phyloP scores from a whole-genome alignment of 176 grass and related monocot genomes.

The Triticum turgidum region DNA sequence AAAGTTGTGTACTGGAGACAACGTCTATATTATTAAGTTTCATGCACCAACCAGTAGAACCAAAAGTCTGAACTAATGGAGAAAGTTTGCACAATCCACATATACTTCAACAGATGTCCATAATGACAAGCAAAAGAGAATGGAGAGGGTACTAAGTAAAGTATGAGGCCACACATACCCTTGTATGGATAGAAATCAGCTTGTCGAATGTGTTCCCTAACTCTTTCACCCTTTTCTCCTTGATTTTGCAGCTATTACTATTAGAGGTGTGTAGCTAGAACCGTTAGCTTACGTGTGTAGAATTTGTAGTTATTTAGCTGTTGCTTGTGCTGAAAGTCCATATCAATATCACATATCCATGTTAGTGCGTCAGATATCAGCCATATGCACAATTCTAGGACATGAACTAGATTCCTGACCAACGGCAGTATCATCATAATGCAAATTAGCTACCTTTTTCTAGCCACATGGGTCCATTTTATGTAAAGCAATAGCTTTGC shows the following conservation, averaged over 20 bases:
- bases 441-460: not conserved
- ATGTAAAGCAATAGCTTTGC: not conserved
- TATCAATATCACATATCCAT: conserved; percentile 13
- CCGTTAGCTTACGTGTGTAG: not conserved
- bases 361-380: conserved; percentile 11
- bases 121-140: not conserved
- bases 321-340: not conserved
- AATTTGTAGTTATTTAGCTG: conserved; percentile 4
- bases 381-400: not conserved
- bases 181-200: conserved; percentile 1
- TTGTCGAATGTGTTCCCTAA: not conserved
- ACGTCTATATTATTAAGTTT: not conserved
- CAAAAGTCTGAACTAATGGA: not conserved
- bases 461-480: not conserved
- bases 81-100: not conserved
- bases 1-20: conserved; percentile 6
- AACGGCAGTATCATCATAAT: not conserved
- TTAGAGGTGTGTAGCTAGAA: not conserved
- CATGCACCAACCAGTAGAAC: not conserved
- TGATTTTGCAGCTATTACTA: not conserved
- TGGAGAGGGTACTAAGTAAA: not conserved
- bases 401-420: not conserved
- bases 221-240: not conserved
- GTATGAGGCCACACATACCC: not conserved
- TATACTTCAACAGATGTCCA: not conserved